Base-by-base conservation (phyloP, 805 yeast species). In the Yarrowia phangngaensis region DNA sequence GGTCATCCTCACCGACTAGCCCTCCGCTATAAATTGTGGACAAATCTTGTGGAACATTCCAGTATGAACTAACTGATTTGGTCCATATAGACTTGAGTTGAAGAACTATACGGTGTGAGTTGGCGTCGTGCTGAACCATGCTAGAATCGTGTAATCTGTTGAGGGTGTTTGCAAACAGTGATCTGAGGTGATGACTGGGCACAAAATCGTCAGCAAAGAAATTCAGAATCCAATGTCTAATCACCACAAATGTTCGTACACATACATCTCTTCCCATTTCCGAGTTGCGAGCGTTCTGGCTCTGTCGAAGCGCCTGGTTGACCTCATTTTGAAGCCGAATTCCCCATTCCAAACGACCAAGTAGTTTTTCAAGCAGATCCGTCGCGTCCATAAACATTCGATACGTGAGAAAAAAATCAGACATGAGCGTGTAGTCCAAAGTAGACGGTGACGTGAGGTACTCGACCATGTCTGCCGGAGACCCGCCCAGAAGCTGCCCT, bases 171-270 rank as follows among this genome's bases (percentile, higher is more conserved):
- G 57, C 58, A 51, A 78, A 72, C 17, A 63, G 56, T 16, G 57
- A 54, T 49, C 88, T 67, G 24, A 82, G 64, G 48, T 72, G 69
- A 15, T 66, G 56, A 38, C 75, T 70, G 12, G 74, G 64, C 19
- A 82, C 68, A 61, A 89, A 92, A 64, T 92, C 97, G 60, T 85
- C 90, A 31, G 79, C 73, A 58, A 87, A 92, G 63, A 85, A 89
- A 64, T 89, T 90, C 52, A 85, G 65, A 14, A 90, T 63, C 95
- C 97, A 90, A 67, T 86, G 95, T 59, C 97, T 76, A 32, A 92
- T 57, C 20, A 84, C 80, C 20, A 86, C 95, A 68, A 89, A 90
- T 0, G 95, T 82, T 58, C 97, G 72, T 27, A 89, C 74, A 9
- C 85, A 69, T 2, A 82, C 80, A 34, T 83, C 69, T 52, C 80